These are phyloP conservation scores for Asclepias syriaca DNA, from an alignment of 257 asterid genomes.

Conservation along the genomic window DNA sequence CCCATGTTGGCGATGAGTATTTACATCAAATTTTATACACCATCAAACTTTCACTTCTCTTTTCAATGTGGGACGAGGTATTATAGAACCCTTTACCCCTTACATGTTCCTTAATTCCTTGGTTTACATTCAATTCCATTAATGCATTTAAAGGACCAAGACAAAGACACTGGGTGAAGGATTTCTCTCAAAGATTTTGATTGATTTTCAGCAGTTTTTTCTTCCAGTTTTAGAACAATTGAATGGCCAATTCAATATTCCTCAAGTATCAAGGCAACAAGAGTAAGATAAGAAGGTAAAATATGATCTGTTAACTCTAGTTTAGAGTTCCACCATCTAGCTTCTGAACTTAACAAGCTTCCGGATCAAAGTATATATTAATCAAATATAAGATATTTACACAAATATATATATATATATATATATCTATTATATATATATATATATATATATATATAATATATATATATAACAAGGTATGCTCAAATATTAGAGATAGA, in stretches of 20 bases:
- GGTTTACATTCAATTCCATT: not conserved
- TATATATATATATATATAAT: too few relatives aligned
- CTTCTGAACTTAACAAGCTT: not conserved
- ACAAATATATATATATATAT: too few relatives aligned
- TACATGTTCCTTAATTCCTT: not conserved
- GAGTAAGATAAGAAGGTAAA: not conserved
- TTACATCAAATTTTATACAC: too few relatives aligned
- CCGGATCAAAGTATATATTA: not conserved
- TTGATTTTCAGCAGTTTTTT: not conserved
- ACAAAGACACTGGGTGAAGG: not conserved
- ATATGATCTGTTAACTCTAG: not conserved
- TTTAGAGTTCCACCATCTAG: not conserved
- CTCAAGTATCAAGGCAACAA: not conserved
- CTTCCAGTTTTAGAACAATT: not conserved
- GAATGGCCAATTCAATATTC: not conserved
- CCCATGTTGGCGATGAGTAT: not conserved
- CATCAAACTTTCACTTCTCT: too few relatives aligned
- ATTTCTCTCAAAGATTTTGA: not conserved
- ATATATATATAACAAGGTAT: too few relatives aligned
- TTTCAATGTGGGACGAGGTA: too few relatives aligned
- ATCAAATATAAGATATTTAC: not conserved
- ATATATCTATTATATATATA: too few relatives aligned
- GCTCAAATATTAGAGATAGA: not conserved
- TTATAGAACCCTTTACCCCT: not conserved
- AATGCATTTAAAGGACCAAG: not conserved